Percentiles rank a stretch among this genome's conserved stretches.
Evolutionary conservation across 345 rosid genomes (phyloP).

Genomic region (Orychophragmus violaceus): DNA sequence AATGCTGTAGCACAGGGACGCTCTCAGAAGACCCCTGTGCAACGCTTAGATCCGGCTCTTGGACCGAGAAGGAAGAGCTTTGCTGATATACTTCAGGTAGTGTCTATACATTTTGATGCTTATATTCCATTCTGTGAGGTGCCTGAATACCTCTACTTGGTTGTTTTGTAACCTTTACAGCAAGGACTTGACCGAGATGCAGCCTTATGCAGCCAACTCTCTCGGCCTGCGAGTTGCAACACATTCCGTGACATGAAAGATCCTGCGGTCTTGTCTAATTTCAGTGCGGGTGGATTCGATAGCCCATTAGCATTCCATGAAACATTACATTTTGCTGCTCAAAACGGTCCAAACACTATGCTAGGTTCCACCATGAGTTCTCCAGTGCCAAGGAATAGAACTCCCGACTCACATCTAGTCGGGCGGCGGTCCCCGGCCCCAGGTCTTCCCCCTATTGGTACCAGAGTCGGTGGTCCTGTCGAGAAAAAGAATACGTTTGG

Average conservation of each 20-base stretch:
- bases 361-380: slow-evolving; percentile 49
- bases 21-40: slow-evolving; percentile 39
- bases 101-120: background rate
- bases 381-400: slow-evolving; percentile 58
- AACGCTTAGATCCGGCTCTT: slow-evolving; percentile 46
- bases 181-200: slow-evolving; percentile 65
- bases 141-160: background rate
- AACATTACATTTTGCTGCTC: slow-evolving; percentile 38
- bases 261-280: slow-evolving; percentile 32
- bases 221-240: slow-evolving; percentile 67
- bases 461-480: slow-evolving; percentile 41
- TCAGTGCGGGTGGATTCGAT: slow-evolving; percentile 36
- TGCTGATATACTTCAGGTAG: slow-evolving; percentile 93
- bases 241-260: slow-evolving; percentile 55
- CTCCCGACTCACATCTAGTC: slow-evolving; percentile 55
- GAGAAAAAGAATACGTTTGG: slow-evolving; percentile 49
- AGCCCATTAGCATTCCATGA: slow-evolving; percentile 43
- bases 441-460: slow-evolving; percentile 62
- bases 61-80: slow-evolving; percentile 88
- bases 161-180: slow-evolving; percentile 34
- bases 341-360: slow-evolving; percentile 31
- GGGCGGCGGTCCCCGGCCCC: slow-evolving; percentile 54
- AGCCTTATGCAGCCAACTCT: slow-evolving; percentile 45
- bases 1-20: slow-evolving; percentile 39
- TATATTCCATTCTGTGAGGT: background rate